These are phyloP conservation scores for Neocucurbitaria cava DNA, from an alignment of 2,329 filamentous ascomycete species.

Conservation along the genomic window DNA sequence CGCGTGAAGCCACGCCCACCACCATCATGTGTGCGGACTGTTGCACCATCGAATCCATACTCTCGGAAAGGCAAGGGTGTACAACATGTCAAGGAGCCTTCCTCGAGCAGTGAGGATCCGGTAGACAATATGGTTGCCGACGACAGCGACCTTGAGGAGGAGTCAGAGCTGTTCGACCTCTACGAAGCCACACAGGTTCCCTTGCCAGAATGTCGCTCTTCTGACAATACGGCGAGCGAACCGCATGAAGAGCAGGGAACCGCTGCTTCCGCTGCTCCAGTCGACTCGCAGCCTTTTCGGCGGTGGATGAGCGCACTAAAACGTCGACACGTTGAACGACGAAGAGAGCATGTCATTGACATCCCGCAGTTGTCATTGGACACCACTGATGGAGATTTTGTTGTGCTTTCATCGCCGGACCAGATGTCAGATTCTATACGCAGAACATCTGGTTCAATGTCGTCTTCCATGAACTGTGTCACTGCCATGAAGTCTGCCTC, in stretches of 20 bases:
- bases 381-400: slow-evolving; percentile 16
- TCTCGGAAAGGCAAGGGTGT: slow-evolving; percentile 11
- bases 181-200: slow-evolving; percentile 43
- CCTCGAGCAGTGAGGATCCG: slow-evolving; percentile 13
- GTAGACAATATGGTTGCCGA: slow-evolving; percentile 21
- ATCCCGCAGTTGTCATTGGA: slow-evolving; percentile 47
- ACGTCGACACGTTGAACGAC: slow-evolving; percentile 56
- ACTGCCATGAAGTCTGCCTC: slow-evolving; percentile 83
- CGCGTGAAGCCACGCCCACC: slow-evolving; percentile 24
- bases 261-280: neutral
- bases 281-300: slow-evolving; percentile 62
- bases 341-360: slow-evolving; percentile 46
- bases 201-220: slow-evolving; percentile 28
- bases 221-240: slow-evolving; percentile 26
- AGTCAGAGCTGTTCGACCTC: slow-evolving; percentile 33
- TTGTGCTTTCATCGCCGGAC: slow-evolving; percentile 12
- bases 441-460: slow-evolving; percentile 63
- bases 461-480: slow-evolving; percentile 80
- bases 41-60: slow-evolving; percentile 16
- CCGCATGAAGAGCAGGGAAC: slow-evolving; percentile 6
- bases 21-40: slow-evolving; percentile 19
- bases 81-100: slow-evolving; percentile 7
- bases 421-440: slow-evolving; percentile 35
- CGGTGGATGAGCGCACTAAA: slow-evolving; percentile 77
- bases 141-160: slow-evolving; percentile 20